Evolutionary conservation across 768 basidiomycete species (phyloP).

Genomic region (Pholiota conissans): DNA sequence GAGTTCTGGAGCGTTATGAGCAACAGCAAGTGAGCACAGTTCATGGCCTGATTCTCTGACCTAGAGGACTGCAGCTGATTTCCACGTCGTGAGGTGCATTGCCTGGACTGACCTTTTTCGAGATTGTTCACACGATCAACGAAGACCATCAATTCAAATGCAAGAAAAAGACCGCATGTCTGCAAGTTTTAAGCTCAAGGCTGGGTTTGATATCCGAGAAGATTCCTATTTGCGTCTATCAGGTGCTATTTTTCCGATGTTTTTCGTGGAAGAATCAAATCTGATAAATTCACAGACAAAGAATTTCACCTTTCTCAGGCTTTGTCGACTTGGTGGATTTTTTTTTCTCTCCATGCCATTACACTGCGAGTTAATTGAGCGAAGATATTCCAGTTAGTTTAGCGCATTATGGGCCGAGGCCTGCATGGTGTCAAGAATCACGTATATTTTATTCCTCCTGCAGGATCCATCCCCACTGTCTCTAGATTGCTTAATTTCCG

Average conservation of each 20-base stretch:
- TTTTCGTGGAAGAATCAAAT: not conserved
- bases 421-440: not conserved
- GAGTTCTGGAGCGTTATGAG: too few relatives aligned
- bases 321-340: not conserved
- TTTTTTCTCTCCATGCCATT: not conserved
- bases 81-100: too few relatives aligned
- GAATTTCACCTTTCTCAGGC: not conserved
- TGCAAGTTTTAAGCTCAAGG: not conserved
- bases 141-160: too few relatives aligned
- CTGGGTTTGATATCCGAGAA: not conserved
- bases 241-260: constrained; percentile 10
- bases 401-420: not conserved
- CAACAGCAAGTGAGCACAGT: too few relatives aligned
- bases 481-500: not conserved
- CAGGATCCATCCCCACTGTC: not conserved
- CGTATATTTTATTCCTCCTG: not conserved
- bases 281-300: not conserved
- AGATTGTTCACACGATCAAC: too few relatives aligned
- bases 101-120: too few relatives aligned
- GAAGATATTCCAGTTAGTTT: not conserved
- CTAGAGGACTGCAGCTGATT: too few relatives aligned
- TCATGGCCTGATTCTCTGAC: too few relatives aligned
- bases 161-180: too few relatives aligned
- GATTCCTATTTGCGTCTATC: constrained; percentile 7
- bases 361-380: not conserved